These are phyloP conservation scores for Naganishia vishniacii DNA, from an alignment of 768 basidiomycete genomes.

Conservation along the genomic window DNA sequence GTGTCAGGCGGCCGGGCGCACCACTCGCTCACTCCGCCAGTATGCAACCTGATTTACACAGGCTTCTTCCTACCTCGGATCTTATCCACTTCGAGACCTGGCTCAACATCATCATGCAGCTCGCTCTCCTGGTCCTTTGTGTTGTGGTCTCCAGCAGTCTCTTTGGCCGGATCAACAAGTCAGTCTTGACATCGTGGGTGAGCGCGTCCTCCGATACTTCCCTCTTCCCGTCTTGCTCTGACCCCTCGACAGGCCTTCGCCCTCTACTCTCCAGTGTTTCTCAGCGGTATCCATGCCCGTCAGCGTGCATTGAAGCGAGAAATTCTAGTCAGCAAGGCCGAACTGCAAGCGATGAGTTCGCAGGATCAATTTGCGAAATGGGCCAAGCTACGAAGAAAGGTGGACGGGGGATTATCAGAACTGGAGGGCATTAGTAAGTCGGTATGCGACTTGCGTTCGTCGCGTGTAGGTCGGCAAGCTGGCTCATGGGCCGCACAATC, in stretches of 20 bases:
- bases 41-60: too few relatives aligned
- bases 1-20: background rate
- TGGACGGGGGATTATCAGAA: conserved; percentile 86
- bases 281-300: conserved; percentile 55
- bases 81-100: background rate
- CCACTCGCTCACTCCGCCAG: background rate
- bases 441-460: background rate
- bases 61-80: too few relatives aligned
- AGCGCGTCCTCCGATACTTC: conserved; percentile 47
- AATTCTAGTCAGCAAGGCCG: conserved; percentile 71
- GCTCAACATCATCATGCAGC: conserved; percentile 38
- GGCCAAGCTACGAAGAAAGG: conserved; percentile 82
- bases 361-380: conserved; percentile 98
- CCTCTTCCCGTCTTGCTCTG: too few relatives aligned
- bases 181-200: conserved; percentile 74
- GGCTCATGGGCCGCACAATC: background rate
- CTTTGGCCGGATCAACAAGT: conserved; percentile 80
- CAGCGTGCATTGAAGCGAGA: conserved; percentile 73
- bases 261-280: conserved; percentile 61
- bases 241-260: conserved; percentile 60
- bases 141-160: conserved; percentile 77
- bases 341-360: conserved; percentile 80
- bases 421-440: conserved; percentile 79
- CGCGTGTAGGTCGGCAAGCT: too few relatives aligned
- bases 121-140: conserved; percentile 73